Evolutionary conservation across 805 yeast genomes (phyloP).

Genomic region (Saccharomycopsis sp.): DNA sequence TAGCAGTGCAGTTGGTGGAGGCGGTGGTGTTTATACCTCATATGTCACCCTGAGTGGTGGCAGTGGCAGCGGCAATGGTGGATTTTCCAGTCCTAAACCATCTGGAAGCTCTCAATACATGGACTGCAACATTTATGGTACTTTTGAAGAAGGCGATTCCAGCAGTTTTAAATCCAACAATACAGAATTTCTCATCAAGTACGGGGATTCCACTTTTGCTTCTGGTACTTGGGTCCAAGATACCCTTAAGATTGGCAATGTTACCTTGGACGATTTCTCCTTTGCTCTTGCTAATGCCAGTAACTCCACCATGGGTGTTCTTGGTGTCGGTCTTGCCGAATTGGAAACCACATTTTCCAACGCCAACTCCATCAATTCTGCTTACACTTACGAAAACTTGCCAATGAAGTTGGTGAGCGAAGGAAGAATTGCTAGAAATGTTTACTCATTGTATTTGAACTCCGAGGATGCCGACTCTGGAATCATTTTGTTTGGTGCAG

Average conservation of each 20-base stretch:
- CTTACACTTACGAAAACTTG: slow-evolving; percentile 50
- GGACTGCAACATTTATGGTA: slow-evolving; percentile 34
- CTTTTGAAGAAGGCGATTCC: slow-evolving; percentile 30
- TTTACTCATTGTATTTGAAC: slow-evolving; percentile 57
- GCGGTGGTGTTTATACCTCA: background rate
- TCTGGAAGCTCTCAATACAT: slow-evolving; percentile 18
- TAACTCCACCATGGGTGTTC: slow-evolving; percentile 58
- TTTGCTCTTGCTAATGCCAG: slow-evolving; percentile 68
- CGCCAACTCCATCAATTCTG: slow-evolving; percentile 5
- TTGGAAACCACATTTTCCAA: slow-evolving; percentile 53
- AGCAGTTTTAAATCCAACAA: slow-evolving; percentile 27
- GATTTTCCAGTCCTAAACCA: background rate
- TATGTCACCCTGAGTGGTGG: slow-evolving; percentile 4
- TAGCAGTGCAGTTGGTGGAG: slow-evolving; percentile 4
- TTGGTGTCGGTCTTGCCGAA: slow-evolving; percentile 64
- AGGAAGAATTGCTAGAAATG: slow-evolving; percentile 46
- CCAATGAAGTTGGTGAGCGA: slow-evolving; percentile 51
- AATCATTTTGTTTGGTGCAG: slow-evolving; percentile 61
- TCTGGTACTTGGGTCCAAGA: slow-evolving; percentile 59
- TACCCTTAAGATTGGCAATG: slow-evolving; percentile 41
- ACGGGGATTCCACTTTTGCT: slow-evolving; percentile 42
- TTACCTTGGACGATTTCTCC: slow-evolving; percentile 41
- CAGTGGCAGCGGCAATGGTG: slow-evolving; percentile 5
- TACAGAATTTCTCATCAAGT: slow-evolving; percentile 33
- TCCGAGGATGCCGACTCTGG: slow-evolving; percentile 36